These are phyloP conservation scores for Fusarium buxicola DNA, from an alignment of 2,329 filamentous ascomycete species.

Conservation along the genomic window DNA sequence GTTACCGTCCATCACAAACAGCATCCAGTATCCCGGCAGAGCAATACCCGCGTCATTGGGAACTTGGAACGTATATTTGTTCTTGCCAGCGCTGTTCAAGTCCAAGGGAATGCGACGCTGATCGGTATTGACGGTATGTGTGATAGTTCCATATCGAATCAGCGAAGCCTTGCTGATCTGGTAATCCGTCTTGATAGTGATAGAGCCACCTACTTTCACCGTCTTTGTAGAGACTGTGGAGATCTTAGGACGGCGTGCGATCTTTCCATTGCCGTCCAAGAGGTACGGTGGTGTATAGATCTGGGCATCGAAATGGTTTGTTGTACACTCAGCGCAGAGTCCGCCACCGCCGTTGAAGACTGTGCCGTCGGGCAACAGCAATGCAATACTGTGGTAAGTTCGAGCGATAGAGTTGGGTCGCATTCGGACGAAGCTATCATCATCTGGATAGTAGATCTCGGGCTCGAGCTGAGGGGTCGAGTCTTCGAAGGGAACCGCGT, in stretches of 20 bases:
- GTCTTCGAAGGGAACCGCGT: slow-evolving; percentile 31
- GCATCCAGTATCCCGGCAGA: slow-evolving; percentile 39
- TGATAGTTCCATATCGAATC: slow-evolving; percentile 30
- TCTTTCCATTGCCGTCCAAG: slow-evolving; percentile 19
- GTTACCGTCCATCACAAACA: slow-evolving; percentile 35
- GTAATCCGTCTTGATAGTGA: slow-evolving; percentile 12
- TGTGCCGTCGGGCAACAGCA: slow-evolving; percentile 26
- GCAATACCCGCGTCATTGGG: slow-evolving; percentile 32
- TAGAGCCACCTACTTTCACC: slow-evolving; percentile 10
- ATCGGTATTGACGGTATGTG: slow-evolving; percentile 35
- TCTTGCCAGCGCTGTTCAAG: not conserved
- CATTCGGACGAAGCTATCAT: slow-evolving; percentile 18
- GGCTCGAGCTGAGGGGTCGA: slow-evolving; percentile 28
- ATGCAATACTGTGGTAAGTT: slow-evolving; percentile 28
- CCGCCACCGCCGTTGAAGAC: slow-evolving; percentile 36
- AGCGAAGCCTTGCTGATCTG: slow-evolving; percentile 9
- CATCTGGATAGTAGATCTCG: slow-evolving; percentile 16
- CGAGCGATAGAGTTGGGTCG: slow-evolving; percentile 29
- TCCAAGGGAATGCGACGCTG: slow-evolving; percentile 30
- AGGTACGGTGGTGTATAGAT: slow-evolving; percentile 31
- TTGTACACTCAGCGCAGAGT: slow-evolving; percentile 23
- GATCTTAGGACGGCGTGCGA: slow-evolving; percentile 25
- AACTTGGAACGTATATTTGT: slow-evolving; percentile 24
- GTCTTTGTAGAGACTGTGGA: not conserved
- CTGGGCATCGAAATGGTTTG: slow-evolving; percentile 37